A percentile compares a stretch with the other conserved stretches of the same genome.
Conservation (phyloP, 2,329 filamentous ascomycete species). For the Gaeumannomyces sp. region DNA sequence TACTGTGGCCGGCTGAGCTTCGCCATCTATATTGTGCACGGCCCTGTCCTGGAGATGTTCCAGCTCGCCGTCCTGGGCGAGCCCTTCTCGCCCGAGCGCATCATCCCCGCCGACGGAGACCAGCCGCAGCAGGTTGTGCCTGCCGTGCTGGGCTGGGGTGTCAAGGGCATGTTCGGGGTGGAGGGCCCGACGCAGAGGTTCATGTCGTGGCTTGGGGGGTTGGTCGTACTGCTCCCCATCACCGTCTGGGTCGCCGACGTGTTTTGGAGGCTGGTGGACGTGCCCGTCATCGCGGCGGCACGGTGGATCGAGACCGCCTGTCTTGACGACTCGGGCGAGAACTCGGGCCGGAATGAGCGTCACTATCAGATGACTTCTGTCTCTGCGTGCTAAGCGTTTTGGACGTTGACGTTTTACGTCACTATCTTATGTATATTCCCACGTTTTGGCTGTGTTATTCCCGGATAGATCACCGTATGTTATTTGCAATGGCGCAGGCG, state of each 20-base stretch:
- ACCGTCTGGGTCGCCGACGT: constrained; percentile 52
- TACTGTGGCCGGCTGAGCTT: constrained; percentile 53
- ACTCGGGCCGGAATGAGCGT: constrained; percentile 9
- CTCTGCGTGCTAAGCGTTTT: not conserved
- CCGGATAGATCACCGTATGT: not conserved
- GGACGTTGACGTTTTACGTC: no score
- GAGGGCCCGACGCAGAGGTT: constrained; percentile 24
- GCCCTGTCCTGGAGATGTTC: constrained; percentile 37
- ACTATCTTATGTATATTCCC: no score
- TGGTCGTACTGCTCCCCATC: constrained; percentile 26
- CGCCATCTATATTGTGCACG: constrained; percentile 53
- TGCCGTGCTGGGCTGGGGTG: constrained; percentile 20
- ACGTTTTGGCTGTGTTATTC: no score
- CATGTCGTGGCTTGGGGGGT: constrained; percentile 31
- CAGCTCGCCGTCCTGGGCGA: constrained; percentile 25
- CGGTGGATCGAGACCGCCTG: constrained; percentile 23
- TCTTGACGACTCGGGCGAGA: constrained; percentile 17
- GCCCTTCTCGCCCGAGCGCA: constrained; percentile 16
- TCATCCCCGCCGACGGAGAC: constrained; percentile 14
- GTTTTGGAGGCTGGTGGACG: constrained; percentile 54
- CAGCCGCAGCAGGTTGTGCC: constrained; percentile 13
- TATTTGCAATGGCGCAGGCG: not conserved
- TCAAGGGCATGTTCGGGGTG: constrained; percentile 28
- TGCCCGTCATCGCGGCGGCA: constrained; percentile 25
- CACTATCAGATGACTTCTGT: not conserved